Conservation (phyloP, 768 basidiomycete species). For the Termitomyces sp. region DNA sequence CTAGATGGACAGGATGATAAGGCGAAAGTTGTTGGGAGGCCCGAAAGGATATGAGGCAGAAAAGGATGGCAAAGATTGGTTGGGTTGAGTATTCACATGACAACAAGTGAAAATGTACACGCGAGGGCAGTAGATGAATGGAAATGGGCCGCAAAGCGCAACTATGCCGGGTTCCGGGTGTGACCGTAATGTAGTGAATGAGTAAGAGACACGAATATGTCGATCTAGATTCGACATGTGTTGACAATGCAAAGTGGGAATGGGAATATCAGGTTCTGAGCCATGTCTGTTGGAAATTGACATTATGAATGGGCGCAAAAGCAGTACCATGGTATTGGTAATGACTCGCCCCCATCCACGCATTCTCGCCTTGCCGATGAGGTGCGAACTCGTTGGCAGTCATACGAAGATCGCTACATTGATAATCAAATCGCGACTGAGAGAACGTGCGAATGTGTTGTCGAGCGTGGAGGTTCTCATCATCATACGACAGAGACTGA, state of each 20-base stretch:
- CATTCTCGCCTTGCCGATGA: slow-evolving; percentile 34
- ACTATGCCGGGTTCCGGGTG: slow-evolving; percentile 30
- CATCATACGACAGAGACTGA: slow-evolving; percentile 54
- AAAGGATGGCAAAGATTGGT: slow-evolving; percentile 25
- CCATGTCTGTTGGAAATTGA: slow-evolving; percentile 51
- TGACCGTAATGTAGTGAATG: slow-evolving; percentile 34
- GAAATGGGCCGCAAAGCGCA: slow-evolving; percentile 28
- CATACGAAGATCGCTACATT: slow-evolving; percentile 45
- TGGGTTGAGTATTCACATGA: slow-evolving; percentile 33
- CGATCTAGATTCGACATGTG: slow-evolving; percentile 28
- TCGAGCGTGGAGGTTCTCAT: slow-evolving; percentile 44
- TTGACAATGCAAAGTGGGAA: slow-evolving; percentile 10
- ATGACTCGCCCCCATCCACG: slow-evolving; percentile 44
- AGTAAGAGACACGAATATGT: slow-evolving; percentile 23
- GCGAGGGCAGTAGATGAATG: slow-evolving; percentile 25
- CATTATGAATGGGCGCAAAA: slow-evolving; percentile 39
- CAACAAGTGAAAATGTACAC: slow-evolving; percentile 29
- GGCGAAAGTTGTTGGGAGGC: slow-evolving; percentile 34
- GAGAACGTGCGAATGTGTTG: slow-evolving; percentile 61
- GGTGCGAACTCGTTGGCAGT: slow-evolving; percentile 40
- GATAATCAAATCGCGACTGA: slow-evolving; percentile 55
- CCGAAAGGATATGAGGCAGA: slow-evolving; percentile 30
- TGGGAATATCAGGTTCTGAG: slow-evolving; percentile 40
- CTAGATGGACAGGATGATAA: slow-evolving; percentile 61
- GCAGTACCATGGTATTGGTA: slow-evolving; percentile 42